These are phyloP conservation scores for Xylariomycetidae sp. DNA, from an alignment of 2,329 filamentous ascomycete genomes.

Conservation along the genomic window DNA sequence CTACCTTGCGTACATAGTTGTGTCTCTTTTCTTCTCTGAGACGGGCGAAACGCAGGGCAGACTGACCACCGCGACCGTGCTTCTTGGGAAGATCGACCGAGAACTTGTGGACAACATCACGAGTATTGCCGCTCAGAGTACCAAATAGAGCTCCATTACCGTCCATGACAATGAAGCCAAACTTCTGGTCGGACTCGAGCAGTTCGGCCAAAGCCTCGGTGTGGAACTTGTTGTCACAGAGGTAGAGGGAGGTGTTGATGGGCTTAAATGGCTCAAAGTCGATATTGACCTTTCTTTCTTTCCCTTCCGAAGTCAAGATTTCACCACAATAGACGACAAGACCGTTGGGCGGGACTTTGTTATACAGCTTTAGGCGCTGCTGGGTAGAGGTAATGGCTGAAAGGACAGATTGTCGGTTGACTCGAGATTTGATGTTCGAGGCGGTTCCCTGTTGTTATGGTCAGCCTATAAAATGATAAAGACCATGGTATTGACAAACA, in stretches of 20 bases:
- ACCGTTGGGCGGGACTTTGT: slow-evolving; percentile 96
- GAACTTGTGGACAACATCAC: slow-evolving; percentile 97
- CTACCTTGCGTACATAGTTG: slow-evolving; percentile 99
- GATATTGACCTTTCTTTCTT: slow-evolving; percentile 99
- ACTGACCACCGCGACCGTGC: slow-evolving; percentile 99
- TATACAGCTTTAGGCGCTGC: slow-evolving; percentile 98
- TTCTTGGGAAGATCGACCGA: slow-evolving; percentile 99
- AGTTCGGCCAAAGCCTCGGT: slow-evolving; percentile 96
- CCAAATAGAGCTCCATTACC: slow-evolving; percentile 97
- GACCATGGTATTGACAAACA: slow-evolving; percentile 48
- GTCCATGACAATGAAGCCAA: slow-evolving; percentile 99
- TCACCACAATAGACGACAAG: slow-evolving; percentile 99
- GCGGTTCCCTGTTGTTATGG: slow-evolving; percentile 69
- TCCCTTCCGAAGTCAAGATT: slow-evolving; percentile 98
- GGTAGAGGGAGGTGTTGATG: slow-evolving; percentile 98
- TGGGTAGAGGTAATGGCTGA: slow-evolving; percentile 99
- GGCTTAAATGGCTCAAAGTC: slow-evolving; percentile 99
- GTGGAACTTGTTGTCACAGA: slow-evolving; percentile 99
- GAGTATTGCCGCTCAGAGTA: slow-evolving; percentile 93
- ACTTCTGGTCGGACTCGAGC: slow-evolving; percentile 97
- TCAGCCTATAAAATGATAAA: slow-evolving; percentile 17
- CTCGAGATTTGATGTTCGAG: slow-evolving; percentile 98
- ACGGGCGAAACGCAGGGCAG: slow-evolving; percentile 97
- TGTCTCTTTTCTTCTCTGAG: slow-evolving; percentile 98
- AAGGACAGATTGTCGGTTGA: slow-evolving; percentile 96